phyloP scores from a whole-genome alignment of 768 basidiomycete genomes.

The Rhodotorula taiwanensis region DNA sequence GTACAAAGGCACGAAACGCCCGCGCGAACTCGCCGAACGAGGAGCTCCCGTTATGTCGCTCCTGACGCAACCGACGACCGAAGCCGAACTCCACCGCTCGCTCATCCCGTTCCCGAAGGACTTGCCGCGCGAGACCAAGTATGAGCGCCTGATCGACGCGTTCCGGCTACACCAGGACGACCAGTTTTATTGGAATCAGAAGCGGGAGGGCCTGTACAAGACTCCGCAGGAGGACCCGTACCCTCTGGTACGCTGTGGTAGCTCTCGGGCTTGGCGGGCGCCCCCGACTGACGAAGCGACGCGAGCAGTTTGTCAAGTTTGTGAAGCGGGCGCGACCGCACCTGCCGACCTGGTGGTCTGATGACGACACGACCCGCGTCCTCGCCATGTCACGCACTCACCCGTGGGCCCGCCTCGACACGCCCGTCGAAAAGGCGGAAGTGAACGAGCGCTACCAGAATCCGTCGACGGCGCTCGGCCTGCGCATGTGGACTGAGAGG shows the following conservation, averaged over 20 bases:
- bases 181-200: neutral
- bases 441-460: slow-evolving; percentile 7
- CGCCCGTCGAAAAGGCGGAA: slow-evolving; percentile 18
- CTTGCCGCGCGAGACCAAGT: neutral
- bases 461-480: neutral
- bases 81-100: neutral
- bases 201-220: too few species aligned
- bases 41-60: neutral
- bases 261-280: neutral
- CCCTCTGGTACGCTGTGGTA: slow-evolving; percentile 4
- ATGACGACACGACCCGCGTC: neutral
- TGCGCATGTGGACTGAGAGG: slow-evolving; percentile 17
- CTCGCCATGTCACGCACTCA: neutral
- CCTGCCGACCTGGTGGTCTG: slow-evolving; percentile 12
- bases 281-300: too few species aligned
- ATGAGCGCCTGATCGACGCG: slow-evolving; percentile 5
- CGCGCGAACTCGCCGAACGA: too few species aligned
- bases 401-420: neutral
- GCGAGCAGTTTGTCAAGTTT: slow-evolving; percentile 9
- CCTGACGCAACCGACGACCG: neutral
- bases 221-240: slow-evolving; percentile 20
- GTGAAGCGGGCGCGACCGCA: slow-evolving; percentile 3
- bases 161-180: slow-evolving; percentile 8
- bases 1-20: too few species aligned
- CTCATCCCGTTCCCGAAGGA: neutral